phyloP scores from a whole-genome alignment of 768 basidiomycete species.

The Strobilomyces echinocephalus region DNA sequence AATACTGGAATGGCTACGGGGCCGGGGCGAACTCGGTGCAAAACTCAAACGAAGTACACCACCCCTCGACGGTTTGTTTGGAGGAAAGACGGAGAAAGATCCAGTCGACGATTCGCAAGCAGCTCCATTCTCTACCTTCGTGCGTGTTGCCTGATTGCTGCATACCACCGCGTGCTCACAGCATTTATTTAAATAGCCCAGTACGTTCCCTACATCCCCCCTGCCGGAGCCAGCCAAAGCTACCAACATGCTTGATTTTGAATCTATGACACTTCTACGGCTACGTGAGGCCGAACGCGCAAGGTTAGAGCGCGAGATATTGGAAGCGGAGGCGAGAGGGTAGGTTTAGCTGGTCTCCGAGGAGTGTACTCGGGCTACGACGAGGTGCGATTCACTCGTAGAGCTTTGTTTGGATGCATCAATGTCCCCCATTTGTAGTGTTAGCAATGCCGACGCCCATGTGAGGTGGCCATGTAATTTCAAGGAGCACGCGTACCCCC shows the following conservation, averaged over 20 bases:
- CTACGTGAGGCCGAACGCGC: conserved; percentile 78
- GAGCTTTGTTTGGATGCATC: conserved; percentile 1
- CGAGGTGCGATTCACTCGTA: conserved; percentile 14
- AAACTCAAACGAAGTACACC: conserved; percentile 7
- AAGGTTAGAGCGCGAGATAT: conserved; percentile 70
- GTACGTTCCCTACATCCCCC: conserved; percentile 13
- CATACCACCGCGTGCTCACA: conserved; percentile 4
- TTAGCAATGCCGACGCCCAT: not conserved
- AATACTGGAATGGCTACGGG: conserved; percentile 68
- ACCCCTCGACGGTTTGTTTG: conserved; percentile 16
- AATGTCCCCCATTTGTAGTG: conserved; percentile 3
- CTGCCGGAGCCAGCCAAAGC: conserved; percentile 21
- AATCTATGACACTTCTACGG: conserved; percentile 74
- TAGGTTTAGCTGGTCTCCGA: not conserved
- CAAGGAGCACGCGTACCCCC: not conserved
- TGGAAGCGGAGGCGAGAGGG: conserved; percentile 56
- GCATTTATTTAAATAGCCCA: conserved; percentile 14
- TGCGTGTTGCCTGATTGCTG: not conserved
- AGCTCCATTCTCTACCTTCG: conserved; percentile 45
- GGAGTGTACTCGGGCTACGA: not conserved
- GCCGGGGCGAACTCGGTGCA: conserved; percentile 57
- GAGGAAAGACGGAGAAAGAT: not conserved
- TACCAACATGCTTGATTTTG: conserved; percentile 61
- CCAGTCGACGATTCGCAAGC: conserved; percentile 3
- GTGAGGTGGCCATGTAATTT: not conserved